Percentiles rank a stretch among this genome's conserved stretches.
Evolutionary conservation across 345 rosid species (phyloP).

Genomic region (Stellera chamaejasme): DNA sequence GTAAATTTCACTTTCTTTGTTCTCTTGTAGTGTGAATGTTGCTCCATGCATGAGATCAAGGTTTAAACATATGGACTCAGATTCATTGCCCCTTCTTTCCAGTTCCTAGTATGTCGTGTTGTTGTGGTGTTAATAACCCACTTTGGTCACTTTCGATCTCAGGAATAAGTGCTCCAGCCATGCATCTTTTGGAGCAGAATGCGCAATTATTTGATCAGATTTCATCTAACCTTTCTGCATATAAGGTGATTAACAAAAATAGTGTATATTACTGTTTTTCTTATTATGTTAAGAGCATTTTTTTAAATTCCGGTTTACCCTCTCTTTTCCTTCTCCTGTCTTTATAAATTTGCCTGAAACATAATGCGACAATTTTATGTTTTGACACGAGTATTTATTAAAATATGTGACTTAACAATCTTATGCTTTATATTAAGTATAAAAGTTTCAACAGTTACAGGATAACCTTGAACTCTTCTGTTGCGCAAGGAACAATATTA

Average conservation of each 20-base stretch:
- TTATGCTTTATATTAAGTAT: slow-evolving; percentile 7
- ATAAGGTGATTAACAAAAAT: slow-evolving; percentile 40
- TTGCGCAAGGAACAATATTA: slow-evolving; percentile 60
- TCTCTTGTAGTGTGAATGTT: neutral
- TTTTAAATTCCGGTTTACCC: no score
- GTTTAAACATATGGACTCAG: no score
- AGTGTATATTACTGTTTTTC: no score
- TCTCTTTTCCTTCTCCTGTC: no score
- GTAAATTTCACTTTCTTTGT: neutral
- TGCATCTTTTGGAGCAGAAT: slow-evolving; percentile 72
- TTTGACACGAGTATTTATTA: no score
- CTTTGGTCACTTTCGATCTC: slow-evolving; percentile 22
- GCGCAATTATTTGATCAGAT: slow-evolving; percentile 59
- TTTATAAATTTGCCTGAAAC: no score
- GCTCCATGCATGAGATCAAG: no score
- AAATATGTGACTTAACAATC: neutral
- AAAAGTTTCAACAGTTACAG: slow-evolving; percentile 51
- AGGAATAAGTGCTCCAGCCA: slow-evolving; percentile 53
- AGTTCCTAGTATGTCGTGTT: no score
- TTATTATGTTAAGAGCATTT: no score
- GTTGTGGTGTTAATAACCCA: slow-evolving; percentile 5
- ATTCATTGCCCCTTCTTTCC: no score
- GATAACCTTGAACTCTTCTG: slow-evolving; percentile 71
- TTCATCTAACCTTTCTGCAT: slow-evolving; percentile 55
- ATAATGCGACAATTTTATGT: no score